Base-by-base conservation (phyloP, 2,329 filamentous ascomycete species). In the Fusarium sp. region DNA sequence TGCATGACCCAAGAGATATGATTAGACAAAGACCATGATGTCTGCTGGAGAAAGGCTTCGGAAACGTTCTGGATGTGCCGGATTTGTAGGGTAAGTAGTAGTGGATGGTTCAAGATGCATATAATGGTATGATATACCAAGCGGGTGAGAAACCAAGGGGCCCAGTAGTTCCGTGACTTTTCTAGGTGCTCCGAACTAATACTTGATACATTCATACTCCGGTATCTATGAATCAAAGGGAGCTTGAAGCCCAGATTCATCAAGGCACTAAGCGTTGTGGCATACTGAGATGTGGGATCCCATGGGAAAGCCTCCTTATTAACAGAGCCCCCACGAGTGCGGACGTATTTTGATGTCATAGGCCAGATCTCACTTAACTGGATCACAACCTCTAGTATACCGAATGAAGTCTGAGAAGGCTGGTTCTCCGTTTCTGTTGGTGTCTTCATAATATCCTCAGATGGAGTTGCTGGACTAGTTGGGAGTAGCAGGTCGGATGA, bases 31-130 rank as follows among this genome's bases (percentile, higher is more conserved):
- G 26, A 33, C 18, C 44, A 49, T 14, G 51, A 8, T 6, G 55
- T 55, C 17, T 64, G 61, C 26, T 60, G 61, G 8, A 59, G 50
- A 28, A 64, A 64, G 24, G 52, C 34, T 11, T 64, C 61, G 20
- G 61, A 59, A 10, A 49, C 42, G 17, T 60, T 43, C 13, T 44
- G 20, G 7, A 38, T 31, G 5, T 50, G 55, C n/a, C 52, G 49
- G 10, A 60, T 51, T 44, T 64, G 60, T 17, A 64, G 49, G 2
- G 44, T 55, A 20, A 64, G 26, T 11, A 64, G 49, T 5, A 64
- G 15, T 17, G 61, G 49, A 33, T 64, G 61, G 18, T 64, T 64
- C 5, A 60, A 15, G 17, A 60, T 42, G 39, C 61, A 64, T 28
- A 64, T 55, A 17, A 36, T 46, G 13, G 56, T 45, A 36, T 64